Evolutionary conservation across 148 eudicot genomes (phyloP).

Genomic region (Bassia scoparia): DNA sequence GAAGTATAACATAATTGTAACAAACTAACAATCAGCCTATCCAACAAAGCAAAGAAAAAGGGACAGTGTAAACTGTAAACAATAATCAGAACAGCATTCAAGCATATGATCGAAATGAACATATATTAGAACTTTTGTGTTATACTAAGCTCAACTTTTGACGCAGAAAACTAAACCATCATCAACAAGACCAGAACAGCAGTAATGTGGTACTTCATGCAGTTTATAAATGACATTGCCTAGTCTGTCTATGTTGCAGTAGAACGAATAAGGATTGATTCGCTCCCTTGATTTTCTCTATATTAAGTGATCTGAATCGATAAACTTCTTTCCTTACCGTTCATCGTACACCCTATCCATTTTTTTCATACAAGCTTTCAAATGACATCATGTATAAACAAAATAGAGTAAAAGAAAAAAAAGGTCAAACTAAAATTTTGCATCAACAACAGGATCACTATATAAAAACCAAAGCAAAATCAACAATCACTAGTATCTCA

Average conservation of each 20-base stretch:
- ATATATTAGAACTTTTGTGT: too few species aligned
- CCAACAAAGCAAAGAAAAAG: too few species aligned
- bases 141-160: too few species aligned
- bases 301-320: not conserved
- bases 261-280: not conserved
- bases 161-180: too few species aligned
- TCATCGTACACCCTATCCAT: not conserved
- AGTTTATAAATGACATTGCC: too few species aligned
- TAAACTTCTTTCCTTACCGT: not conserved
- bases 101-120: too few species aligned
- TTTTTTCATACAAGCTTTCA: not conserved
- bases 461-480: not conserved
- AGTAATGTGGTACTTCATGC: too few species aligned
- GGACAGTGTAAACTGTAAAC: too few species aligned
- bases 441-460: not conserved
- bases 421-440: not conserved
- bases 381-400: not conserved
- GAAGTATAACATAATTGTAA: too few species aligned
- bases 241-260: not conserved
- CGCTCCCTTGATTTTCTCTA: not conserved
- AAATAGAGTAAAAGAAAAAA: not conserved
- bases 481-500: not conserved
- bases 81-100: too few species aligned
- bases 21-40: too few species aligned
- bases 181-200: too few species aligned